These are phyloP conservation scores for Picea sitchensis DNA, from an alignment of 75 land plant genomes.

Conservation along the genomic window DNA sequence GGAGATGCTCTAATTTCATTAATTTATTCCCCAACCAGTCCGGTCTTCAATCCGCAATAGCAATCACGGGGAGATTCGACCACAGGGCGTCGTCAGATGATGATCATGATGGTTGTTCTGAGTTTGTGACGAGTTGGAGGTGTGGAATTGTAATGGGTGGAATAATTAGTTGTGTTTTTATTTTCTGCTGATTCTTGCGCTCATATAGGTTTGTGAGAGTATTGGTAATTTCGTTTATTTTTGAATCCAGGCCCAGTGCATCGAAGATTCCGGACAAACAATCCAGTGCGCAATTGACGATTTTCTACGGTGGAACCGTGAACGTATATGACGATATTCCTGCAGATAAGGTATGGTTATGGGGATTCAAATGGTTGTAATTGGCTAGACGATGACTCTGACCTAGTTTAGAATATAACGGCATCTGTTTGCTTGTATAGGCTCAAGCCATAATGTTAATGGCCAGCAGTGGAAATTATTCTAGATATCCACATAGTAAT, in stretches of 20 bases:
- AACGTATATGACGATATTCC: slow-evolving; percentile 52
- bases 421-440: slow-evolving; percentile 10
- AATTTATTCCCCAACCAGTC: background rate
- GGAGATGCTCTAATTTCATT: background rate
- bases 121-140: background rate
- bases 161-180: background rate
- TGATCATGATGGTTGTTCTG: too few species aligned
- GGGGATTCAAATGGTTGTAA: background rate
- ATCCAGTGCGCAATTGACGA: slow-evolving; percentile 34
- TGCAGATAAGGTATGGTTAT: slow-evolving; percentile 29
- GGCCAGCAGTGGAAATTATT: slow-evolving; percentile 24
- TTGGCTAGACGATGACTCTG: background rate
- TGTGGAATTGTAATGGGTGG: background rate
- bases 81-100: background rate
- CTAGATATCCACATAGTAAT: too few species aligned
- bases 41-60: background rate
- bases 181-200: background rate
- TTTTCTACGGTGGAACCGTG: slow-evolving; percentile 55
- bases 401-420: background rate
- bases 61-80: too few species aligned
- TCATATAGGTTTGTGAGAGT: background rate
- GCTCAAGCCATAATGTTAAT: slow-evolving; percentile 68
- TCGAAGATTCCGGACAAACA: background rate
- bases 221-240: background rate
- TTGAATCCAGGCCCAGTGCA: background rate